Percentiles rank a stretch among this genome's conserved stretches.
These are phyloP conservation scores for Spiromastix sp. DNA, from an alignment of 2,329 filamentous ascomycete genomes.

Conservation along the genomic window DNA sequence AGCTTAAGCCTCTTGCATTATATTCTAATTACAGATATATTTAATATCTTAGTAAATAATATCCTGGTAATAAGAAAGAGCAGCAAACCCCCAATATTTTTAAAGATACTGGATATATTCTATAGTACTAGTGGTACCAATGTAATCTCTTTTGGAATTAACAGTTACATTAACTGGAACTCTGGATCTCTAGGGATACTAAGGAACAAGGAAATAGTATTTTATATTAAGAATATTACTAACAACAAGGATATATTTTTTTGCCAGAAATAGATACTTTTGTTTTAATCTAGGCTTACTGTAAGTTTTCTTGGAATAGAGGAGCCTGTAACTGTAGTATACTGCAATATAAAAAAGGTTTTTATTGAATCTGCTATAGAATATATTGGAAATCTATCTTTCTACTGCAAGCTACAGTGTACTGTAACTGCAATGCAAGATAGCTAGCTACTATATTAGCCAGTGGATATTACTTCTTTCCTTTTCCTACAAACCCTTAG, in stretches of 20 bases:
- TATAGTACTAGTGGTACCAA: neutral
- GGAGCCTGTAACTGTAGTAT: neutral
- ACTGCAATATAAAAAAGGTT: constrained; percentile 5
- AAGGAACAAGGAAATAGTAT: constrained; percentile 4
- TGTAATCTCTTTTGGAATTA: neutral
- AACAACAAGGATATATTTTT: constrained; percentile 4
- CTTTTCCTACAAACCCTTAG: neutral
- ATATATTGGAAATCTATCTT: constrained; percentile 2
- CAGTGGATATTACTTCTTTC: constrained; percentile 6
- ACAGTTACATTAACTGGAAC: neutral
- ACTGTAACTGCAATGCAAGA: constrained; percentile 6
- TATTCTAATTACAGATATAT: neutral
- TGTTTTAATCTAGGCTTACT: constrained; percentile 4
- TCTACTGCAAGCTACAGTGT: constrained; percentile 2
- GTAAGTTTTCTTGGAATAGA: neutral
- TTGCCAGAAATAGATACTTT: constrained; percentile 1
- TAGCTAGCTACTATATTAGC: constrained; percentile 1
- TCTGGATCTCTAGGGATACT: neutral
- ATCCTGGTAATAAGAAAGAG: neutral
- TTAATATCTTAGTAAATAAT: neutral
- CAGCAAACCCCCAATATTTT: neutral
- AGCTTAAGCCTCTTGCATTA: neutral
- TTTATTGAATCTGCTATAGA: constrained; percentile 8
- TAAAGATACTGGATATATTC: constrained; percentile 1
- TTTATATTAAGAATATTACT: constrained; percentile 1